Conservation (phyloP, 2,329 filamentous ascomycete genomes). For the Alternaria sp. region DNA sequence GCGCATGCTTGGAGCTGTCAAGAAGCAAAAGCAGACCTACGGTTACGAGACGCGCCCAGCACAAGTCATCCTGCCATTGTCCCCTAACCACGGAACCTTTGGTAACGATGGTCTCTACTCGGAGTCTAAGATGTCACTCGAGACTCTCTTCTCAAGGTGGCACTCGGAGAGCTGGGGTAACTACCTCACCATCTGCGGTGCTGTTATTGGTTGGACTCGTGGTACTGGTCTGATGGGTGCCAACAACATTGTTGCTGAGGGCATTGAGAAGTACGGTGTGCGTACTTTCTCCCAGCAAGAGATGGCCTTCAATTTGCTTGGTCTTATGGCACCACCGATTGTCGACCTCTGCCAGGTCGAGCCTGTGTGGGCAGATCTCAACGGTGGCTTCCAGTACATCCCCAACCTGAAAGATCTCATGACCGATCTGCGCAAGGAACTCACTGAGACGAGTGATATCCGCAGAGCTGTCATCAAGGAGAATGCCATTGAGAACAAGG, state of each 20-base stretch:
- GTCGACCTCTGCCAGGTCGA: constrained; percentile 95
- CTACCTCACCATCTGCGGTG: constrained; percentile 97
- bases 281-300: constrained; percentile 99
- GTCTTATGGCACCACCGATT: constrained; percentile 92
- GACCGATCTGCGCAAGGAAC: constrained; percentile 91
- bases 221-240: constrained; percentile 97
- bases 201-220: constrained; percentile 98
- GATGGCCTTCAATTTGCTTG: constrained; percentile 98
- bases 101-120: constrained; percentile 98
- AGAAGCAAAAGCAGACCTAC: constrained; percentile 85
- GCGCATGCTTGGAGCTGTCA: constrained; percentile 88
- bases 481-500: constrained; percentile 94
- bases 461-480: constrained; percentile 95
- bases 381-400: constrained; percentile 97
- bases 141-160: constrained; percentile 99
- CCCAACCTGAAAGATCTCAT: constrained; percentile 94
- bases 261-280: constrained; percentile 94
- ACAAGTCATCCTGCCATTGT: constrained; percentile 94
- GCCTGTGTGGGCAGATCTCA: constrained; percentile 96
- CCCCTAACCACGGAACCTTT: constrained; percentile 98
- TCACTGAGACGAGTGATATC: constrained; percentile 94
- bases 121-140: constrained; percentile 95
- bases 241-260: constrained; percentile 97
- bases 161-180: constrained; percentile 96
- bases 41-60: constrained; percentile 95